Base-by-base conservation (phyloP, 306 rosid species). In the Mimosa bimucronata region DNA sequence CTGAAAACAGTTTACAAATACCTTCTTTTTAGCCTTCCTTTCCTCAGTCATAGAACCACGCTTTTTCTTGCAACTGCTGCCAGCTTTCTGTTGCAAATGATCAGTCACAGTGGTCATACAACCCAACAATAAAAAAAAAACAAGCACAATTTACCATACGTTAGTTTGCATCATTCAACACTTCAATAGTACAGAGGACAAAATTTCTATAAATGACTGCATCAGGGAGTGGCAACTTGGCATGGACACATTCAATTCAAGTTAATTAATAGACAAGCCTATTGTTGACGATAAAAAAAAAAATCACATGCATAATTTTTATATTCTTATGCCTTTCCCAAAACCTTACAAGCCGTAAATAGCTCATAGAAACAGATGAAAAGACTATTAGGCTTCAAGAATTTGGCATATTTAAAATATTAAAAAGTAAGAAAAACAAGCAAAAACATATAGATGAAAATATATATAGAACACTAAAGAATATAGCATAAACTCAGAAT, bases 21-120 rank as follows among this genome's bases (percentile, higher is more conserved):
- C 98, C 90, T 84, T 92, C 53, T 73, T 82, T 79, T 71, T 89
- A 53, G 83, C 90, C 86, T 84, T 92, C 84, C 45, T 89, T 83
- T 82, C 91, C 84, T 85, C 78, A 30, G 90, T 71, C 78, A 71
- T 66, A 87, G 87, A 88, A 74, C 91, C 90, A 18, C 89, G 88
- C 78, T 84, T 90, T 82, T 69, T 92, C 80, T 86, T 90, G 25
- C 60, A 37, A 45, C 68, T 2, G 65, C 65, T 73, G 72, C 25
- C 77, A 64, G 71, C 79, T 66, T 78, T 88, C 83, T 81, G 82
- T 88, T 80, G 76, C 75, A 86, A 62, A 81, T 55, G 80, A 75
- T 74, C 60, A 71, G 72, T 65, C 66, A 60, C 5, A 44, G 12
- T 1, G 46, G n/a, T 67, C 79, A 79, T 15, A 64, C 55, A 80